phyloP scores from a whole-genome alignment of 1,139 yeast species.

The Yamadazyma conglobata region DNA sequence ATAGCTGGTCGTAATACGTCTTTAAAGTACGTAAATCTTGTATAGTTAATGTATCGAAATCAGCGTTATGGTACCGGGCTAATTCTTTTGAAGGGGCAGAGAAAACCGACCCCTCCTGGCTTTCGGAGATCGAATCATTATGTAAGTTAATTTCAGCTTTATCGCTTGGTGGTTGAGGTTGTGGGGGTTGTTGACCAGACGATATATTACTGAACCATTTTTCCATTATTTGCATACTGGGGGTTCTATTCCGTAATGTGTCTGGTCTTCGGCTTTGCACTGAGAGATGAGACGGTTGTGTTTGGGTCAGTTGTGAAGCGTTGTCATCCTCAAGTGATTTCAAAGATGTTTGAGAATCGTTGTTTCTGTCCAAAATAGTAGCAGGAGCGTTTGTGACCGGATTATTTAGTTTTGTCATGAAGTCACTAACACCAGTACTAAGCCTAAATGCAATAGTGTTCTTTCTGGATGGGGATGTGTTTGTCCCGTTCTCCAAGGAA shows the following conservation, averaged over 20 bases:
- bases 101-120: slow-evolving; percentile 17
- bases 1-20: slow-evolving; percentile 36
- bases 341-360: slow-evolving; percentile 27
- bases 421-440: slow-evolving; percentile 38
- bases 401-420: slow-evolving; percentile 40
- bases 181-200: slow-evolving; percentile 5
- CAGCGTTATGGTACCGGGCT: slow-evolving; percentile 30
- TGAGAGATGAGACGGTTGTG: slow-evolving; percentile 9
- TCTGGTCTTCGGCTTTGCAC: slow-evolving; percentile 24
- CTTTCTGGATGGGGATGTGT: slow-evolving; percentile 20
- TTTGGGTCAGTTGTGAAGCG: slow-evolving; percentile 3
- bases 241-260: slow-evolving; percentile 29
- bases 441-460: slow-evolving; percentile 40
- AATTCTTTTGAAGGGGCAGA: slow-evolving; percentile 25
- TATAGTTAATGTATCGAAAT: slow-evolving; percentile 36
- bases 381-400: slow-evolving; percentile 10
- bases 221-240: slow-evolving; percentile 45
- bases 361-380: too few relatives aligned
- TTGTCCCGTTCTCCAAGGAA: slow-evolving; percentile 25
- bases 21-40: slow-evolving; percentile 35
- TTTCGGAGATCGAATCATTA: slow-evolving; percentile 8
- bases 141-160: slow-evolving; percentile 1
- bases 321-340: slow-evolving; percentile 30
- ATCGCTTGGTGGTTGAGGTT: slow-evolving; percentile 1
- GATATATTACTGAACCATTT: slow-evolving; percentile 41